phyloP scores from a whole-genome alignment of 2,329 filamentous ascomycete species.

The Stagonosporopsis cucurbitacearum region DNA sequence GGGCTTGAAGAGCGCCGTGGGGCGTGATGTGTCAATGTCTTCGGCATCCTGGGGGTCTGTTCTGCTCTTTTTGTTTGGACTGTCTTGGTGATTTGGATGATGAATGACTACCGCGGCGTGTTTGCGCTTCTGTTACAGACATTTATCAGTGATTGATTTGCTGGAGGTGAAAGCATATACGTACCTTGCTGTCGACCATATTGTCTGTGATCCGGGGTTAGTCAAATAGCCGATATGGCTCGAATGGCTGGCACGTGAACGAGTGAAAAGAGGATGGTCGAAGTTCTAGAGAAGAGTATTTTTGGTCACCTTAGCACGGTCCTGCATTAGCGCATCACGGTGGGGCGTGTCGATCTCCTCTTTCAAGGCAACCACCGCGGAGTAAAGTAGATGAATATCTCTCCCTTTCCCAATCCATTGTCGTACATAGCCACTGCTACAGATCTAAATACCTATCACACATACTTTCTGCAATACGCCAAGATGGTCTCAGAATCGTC shows the following conservation, averaged over 20 bases:
- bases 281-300: conserved; percentile 12
- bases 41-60: conserved; percentile 17
- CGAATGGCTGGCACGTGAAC: conserved; percentile 18
- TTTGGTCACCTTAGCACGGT: conserved; percentile 19
- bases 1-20: conserved; percentile 72
- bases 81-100: conserved; percentile 19
- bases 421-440: too few species aligned
- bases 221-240: too few species aligned
- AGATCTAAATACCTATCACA: too few species aligned
- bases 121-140: conserved; percentile 37
- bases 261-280: conserved; percentile 18
- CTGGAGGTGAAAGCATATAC: neutral
- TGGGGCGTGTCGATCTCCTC: conserved; percentile 8
- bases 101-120: conserved; percentile 28
- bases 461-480: neutral
- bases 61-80: conserved; percentile 28
- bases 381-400: neutral
- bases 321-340: conserved; percentile 17
- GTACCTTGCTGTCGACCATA: conserved; percentile 18
- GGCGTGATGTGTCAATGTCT: conserved; percentile 65
- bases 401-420: neutral
- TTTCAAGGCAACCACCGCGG: conserved; percentile 12
- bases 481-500: conserved; percentile 12
- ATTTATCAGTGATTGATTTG: neutral
- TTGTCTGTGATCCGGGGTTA: neutral